A percentile compares a stretch with the other conserved stretches of the same genome.
These are phyloP conservation scores for Guadua angustifolia DNA, from an alignment of 176 grass and related monocot genomes.

Conservation along the genomic window DNA sequence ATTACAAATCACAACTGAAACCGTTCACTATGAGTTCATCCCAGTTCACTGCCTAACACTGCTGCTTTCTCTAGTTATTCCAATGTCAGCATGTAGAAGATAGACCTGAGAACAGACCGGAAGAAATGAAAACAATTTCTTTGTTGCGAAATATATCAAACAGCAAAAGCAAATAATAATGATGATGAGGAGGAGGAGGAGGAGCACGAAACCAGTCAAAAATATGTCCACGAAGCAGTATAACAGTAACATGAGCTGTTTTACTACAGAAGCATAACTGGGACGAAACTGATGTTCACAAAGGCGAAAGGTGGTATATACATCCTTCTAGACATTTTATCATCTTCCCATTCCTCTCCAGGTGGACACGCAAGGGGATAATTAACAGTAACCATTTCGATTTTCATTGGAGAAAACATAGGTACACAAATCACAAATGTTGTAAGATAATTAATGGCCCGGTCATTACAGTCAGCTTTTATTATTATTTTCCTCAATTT, in stretches of 20 bases:
- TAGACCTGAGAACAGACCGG: slow-evolving; percentile 5
- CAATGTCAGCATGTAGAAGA: background rate
- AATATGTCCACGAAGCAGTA: background rate
- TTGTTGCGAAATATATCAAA: background rate
- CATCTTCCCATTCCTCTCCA: background rate
- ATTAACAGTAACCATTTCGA: background rate
- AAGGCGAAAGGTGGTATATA: background rate
- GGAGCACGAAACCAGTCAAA: background rate
- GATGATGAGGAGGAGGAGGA: too few relatives aligned
- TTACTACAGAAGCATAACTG: background rate
- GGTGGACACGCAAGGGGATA: background rate
- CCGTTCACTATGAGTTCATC: background rate
- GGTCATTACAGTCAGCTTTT: background rate
- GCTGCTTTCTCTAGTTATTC: background rate
- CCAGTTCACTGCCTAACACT: background rate
- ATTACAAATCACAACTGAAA: background rate
- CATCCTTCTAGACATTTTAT: slow-evolving; percentile 13
- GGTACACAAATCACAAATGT: background rate
- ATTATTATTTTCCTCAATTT: background rate
- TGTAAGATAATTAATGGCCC: background rate
- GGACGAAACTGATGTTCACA: background rate
- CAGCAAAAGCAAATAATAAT: background rate
- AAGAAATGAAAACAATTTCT: background rate
- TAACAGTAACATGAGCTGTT: background rate
- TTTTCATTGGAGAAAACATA: background rate